Percentiles rank a stretch among this genome's conserved stretches.
These are phyloP conservation scores for Boletellus emodensis DNA, from an alignment of 768 basidiomycete species.

Conservation along the genomic window DNA sequence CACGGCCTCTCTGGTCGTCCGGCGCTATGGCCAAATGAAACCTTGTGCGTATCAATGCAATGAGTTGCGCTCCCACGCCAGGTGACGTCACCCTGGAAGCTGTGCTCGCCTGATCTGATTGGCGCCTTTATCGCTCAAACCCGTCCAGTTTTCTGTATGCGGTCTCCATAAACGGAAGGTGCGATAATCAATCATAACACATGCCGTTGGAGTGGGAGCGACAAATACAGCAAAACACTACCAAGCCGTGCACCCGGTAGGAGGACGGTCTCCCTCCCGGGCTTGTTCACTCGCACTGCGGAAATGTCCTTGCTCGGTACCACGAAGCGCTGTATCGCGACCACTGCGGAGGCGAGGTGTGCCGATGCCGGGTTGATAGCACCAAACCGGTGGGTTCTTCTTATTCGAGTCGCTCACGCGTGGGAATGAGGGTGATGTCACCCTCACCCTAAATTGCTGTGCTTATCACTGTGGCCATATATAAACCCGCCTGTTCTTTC, in stretches of 20 bases:
- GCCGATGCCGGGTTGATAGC: not conserved
- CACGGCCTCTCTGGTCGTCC: no score
- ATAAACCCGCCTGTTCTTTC: conserved; percentile 2
- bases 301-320: not conserved
- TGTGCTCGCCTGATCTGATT: no score
- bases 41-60: no score
- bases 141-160: no score
- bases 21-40: no score
- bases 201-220: conserved; percentile 2
- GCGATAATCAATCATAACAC: not conserved
- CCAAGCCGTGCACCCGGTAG: no score
- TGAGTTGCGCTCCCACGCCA: no score
- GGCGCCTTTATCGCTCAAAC: no score
- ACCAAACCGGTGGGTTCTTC: not conserved
- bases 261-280: no score
- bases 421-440: conserved; percentile 23
- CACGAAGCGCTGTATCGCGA: not conserved
- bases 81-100: no score
- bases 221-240: not conserved
- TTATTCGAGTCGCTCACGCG: not conserved
- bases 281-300: no score
- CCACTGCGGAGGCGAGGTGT: not conserved
- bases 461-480: not conserved
- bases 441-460: not conserved
- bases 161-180: not conserved